Evolutionary conservation across 2,329 filamentous ascomycete genomes (phyloP).

Genomic region (Dactylonectria macrodidyma): DNA sequence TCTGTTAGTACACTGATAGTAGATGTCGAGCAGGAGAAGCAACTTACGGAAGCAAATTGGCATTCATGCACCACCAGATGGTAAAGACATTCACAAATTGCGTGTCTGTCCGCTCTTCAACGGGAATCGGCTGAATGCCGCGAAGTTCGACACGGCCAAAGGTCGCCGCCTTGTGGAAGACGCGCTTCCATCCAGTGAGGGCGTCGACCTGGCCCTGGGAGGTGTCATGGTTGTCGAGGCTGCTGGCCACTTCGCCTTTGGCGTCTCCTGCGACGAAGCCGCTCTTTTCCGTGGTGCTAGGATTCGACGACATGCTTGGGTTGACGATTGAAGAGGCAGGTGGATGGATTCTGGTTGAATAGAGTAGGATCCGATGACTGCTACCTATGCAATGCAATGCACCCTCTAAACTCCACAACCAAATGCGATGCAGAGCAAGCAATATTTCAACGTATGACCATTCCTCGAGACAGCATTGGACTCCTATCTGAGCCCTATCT

Average conservation of each 20-base stretch:
- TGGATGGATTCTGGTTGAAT: neutral
- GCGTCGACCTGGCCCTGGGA: constrained; percentile 21
- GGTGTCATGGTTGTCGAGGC: constrained; percentile 20
- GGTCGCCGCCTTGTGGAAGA: constrained; percentile 6
- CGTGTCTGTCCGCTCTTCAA: constrained; percentile 49
- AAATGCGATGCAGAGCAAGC: constrained; percentile 2
- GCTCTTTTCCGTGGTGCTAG: constrained; percentile 21
- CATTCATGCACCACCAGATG: constrained; percentile 51
- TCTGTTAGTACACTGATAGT: neutral
- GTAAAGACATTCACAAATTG: constrained; percentile 51
- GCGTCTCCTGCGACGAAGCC: constrained; percentile 6
- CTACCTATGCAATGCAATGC: constrained; percentile 6
- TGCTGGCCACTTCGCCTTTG: constrained; percentile 18
- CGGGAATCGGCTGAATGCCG: constrained; percentile 49
- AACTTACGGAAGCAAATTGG: constrained; percentile 51
- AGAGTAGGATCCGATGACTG: neutral
- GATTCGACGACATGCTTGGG: constrained; percentile 8
- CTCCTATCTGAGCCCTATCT: constrained; percentile 26
- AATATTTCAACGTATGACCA: constrained; percentile 28
- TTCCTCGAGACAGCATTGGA: constrained; percentile 19
- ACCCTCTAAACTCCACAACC: constrained; percentile 2
- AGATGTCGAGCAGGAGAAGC: neutral
- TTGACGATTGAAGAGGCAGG: neutral
- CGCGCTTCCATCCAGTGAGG: constrained; percentile 16
- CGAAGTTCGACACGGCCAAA: constrained; percentile 48